Evolutionary conservation across 345 rosid species (phyloP).

Genomic region (Acer saccharum): DNA sequence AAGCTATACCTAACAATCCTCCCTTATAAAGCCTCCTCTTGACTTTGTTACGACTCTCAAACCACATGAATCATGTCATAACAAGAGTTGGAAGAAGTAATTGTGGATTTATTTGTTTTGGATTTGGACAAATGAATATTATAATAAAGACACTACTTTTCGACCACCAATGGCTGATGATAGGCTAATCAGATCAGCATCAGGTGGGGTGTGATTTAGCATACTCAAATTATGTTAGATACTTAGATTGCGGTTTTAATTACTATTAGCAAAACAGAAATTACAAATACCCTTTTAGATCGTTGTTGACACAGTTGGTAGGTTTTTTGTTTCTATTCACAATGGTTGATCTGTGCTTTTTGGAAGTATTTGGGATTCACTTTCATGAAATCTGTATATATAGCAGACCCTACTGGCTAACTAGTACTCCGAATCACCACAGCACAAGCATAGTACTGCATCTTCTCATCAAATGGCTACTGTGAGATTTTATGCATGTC

Average conservation of each 20-base stretch:
- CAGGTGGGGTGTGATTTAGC: background rate
- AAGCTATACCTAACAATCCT: too few relatives aligned
- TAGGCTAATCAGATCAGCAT: background rate
- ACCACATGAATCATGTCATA: background rate
- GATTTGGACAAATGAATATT: background rate
- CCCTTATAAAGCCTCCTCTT: background rate
- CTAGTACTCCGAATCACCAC: background rate
- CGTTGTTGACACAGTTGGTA: background rate
- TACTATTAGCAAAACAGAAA: background rate
- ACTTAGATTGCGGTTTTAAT: background rate
- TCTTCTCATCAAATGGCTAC: constrained; percentile 10
- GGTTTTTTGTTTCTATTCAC: background rate
- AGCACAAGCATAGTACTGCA: background rate
- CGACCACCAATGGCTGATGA: background rate
- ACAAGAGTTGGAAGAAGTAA: background rate
- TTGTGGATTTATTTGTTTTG: background rate
- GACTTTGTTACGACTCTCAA: background rate
- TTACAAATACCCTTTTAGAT: background rate
- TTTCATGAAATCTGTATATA: constrained; percentile 15
- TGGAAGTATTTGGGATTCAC: background rate
- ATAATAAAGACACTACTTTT: background rate
- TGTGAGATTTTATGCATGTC: constrained; percentile 10
- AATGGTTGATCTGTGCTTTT: too few relatives aligned
- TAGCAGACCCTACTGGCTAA: background rate
- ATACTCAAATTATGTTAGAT: background rate